Conservation (phyloP, 768 basidiomycete species). For the Chalciporus pseudorubinellus region DNA sequence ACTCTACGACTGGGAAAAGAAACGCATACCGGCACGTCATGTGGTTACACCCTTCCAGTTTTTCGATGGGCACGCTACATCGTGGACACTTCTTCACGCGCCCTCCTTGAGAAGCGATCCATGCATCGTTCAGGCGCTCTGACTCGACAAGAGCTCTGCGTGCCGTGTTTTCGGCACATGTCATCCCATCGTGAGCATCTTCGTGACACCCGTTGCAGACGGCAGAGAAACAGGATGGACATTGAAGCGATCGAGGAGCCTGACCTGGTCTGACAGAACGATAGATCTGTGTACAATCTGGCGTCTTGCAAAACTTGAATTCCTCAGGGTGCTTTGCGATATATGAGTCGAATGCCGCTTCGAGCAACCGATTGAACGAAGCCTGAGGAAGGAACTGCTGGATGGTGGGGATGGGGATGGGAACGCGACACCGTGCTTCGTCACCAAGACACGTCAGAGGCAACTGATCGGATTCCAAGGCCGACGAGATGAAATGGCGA, state of each 20-base stretch:
- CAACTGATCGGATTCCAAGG: conserved; percentile 54
- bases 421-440: conserved; percentile 53
- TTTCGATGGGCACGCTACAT: conserved; percentile 68
- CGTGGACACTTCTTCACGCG: conserved; percentile 71
- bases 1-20: not conserved
- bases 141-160: conserved; percentile 43
- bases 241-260: too few species aligned
- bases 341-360: conserved; percentile 40
- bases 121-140: conserved; percentile 51
- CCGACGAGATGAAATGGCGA: conserved; percentile 51
- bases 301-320: too few species aligned
- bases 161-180: conserved; percentile 46
- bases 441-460: conserved; percentile 69
- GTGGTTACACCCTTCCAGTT: conserved; percentile 74
- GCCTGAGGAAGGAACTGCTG: conserved; percentile 46
- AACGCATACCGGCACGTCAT: conserved; percentile 53
- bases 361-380: conserved; percentile 54
- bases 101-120: conserved; percentile 52
- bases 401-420: conserved; percentile 52
- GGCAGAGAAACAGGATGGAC: conserved; percentile 54
- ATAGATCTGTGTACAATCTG: too few species aligned
- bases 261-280: too few species aligned
- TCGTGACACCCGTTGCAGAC: conserved; percentile 64
- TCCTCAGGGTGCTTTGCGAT: too few species aligned
- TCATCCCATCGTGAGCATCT: conserved; percentile 59